Evolutionary conservation across 306 rosid species (phyloP).

Genomic region (Ormosia emarginata): DNA sequence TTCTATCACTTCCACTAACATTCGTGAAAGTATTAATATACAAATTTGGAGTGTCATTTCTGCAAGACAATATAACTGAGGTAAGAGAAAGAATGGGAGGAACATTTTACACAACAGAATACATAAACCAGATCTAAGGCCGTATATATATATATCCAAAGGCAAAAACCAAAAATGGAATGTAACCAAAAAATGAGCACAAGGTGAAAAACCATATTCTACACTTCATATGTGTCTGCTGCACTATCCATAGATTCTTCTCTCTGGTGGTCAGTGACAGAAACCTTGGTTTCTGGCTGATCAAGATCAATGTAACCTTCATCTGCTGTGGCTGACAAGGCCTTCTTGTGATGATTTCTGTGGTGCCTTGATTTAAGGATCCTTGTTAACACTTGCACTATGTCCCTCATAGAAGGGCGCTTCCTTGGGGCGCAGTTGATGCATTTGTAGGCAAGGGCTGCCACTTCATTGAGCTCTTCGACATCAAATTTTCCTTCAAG

Average conservation of each 20-base stretch:
- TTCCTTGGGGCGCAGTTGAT: slow-evolving; percentile 54
- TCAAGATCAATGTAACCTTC: slow-evolving; percentile 52
- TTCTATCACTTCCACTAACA: slow-evolving; percentile 6
- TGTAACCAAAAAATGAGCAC: slow-evolving; percentile 1
- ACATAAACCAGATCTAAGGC: not conserved
- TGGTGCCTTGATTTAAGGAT: slow-evolving; percentile 46
- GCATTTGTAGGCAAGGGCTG: slow-evolving; percentile 70
- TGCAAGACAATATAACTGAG: not conserved
- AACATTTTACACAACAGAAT: slow-evolving; percentile 9
- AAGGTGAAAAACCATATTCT: slow-evolving; percentile 22
- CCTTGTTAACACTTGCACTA: slow-evolving; percentile 56
- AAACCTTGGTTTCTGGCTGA: slow-evolving; percentile 40
- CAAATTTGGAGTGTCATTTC: slow-evolving; percentile 13
- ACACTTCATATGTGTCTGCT: slow-evolving; percentile 44
- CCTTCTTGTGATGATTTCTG: slow-evolving; percentile 39
- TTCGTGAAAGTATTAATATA: slow-evolving; percentile 17
- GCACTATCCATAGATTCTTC: slow-evolving; percentile 62
- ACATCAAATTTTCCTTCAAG: slow-evolving; percentile 56
- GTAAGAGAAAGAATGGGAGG: not conserved
- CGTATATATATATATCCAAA: slow-evolving; percentile 5
- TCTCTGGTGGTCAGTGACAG: slow-evolving; percentile 43
- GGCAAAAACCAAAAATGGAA: slow-evolving; percentile 9
- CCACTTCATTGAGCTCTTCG: slow-evolving; percentile 65
- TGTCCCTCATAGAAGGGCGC: slow-evolving; percentile 76
- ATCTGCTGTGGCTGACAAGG: slow-evolving; percentile 48